Percentiles rank a stretch among this genome's conserved stretches.
Evolutionary conservation across 306 rosid genomes (phyloP).

Genomic region (Hippophae rhamnoides): DNA sequence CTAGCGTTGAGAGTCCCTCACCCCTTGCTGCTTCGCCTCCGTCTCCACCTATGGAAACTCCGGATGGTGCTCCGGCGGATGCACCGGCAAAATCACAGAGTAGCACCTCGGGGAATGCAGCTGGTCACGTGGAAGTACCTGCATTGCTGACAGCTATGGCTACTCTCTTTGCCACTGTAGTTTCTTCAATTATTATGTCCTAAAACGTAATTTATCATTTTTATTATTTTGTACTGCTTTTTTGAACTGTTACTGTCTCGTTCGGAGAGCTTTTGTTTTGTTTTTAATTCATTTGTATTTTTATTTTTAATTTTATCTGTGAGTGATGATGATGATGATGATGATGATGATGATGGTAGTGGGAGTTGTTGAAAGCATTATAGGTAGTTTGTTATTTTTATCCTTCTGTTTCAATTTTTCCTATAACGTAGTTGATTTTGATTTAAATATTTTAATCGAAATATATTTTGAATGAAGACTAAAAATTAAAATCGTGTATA

Average conservation of each 20-base stretch:
- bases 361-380: too few relatives aligned
- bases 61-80: conserved; percentile 39
- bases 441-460: too few relatives aligned
- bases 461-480: too few relatives aligned
- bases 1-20: conserved; percentile 34
- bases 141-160: conserved; percentile 22
- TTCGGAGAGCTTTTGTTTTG: background rate
- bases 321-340: too few relatives aligned
- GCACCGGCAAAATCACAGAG: conserved; percentile 44
- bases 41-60: conserved; percentile 45
- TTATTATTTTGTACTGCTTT: conserved; percentile 1
- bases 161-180: conserved; percentile 26
- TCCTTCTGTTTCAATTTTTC: too few relatives aligned
- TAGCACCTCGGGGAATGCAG: conserved; percentile 32
- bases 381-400: too few relatives aligned
- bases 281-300: background rate
- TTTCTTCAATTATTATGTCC: conserved; percentile 38
- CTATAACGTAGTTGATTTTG: too few relatives aligned
- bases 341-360: too few relatives aligned
- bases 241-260: background rate
- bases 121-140: conserved; percentile 34
- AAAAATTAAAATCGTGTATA: too few relatives aligned
- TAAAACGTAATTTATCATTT: conserved; percentile 32
- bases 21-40: conserved; percentile 67
- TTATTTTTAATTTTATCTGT: too few relatives aligned